Percentiles rank a stretch among this genome's conserved stretches.
Conservation (phyloP, 371 early-diverging fungal genomes). For the Phascolomyces articulosus region DNA sequence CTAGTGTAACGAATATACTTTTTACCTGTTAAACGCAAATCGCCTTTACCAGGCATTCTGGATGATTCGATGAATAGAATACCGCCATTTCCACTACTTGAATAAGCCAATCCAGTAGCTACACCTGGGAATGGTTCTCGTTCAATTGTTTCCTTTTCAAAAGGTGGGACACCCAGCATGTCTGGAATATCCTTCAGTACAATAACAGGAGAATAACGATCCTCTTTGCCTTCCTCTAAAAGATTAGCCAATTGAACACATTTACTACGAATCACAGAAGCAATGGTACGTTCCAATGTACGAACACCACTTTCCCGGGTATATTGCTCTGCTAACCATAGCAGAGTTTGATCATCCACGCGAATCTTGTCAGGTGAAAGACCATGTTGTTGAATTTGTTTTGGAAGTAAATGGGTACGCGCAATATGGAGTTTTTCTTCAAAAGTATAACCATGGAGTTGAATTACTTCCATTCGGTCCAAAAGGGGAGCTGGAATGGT, state of each 20-base stretch:
- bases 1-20: too few relatives aligned
- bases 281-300: conserved; percentile 76
- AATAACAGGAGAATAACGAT: conserved; percentile 32
- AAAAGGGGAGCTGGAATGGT: conserved; percentile 81
- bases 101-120: conserved; percentile 85
- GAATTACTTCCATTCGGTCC: conserved; percentile 89
- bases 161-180: conserved; percentile 63
- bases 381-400: conserved; percentile 75
- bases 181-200: conserved; percentile 47
- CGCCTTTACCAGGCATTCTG: conserved; percentile 75
- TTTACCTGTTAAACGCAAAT: conserved; percentile 72
- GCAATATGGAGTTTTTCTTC: conserved; percentile 77
- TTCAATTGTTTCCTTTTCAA: conserved; percentile 71
- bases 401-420: conserved; percentile 60
- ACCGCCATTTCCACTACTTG: conserved; percentile 76
- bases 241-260: conserved; percentile 69
- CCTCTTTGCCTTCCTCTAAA: conserved; percentile 20
- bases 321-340: conserved; percentile 72
- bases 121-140: conserved; percentile 74
- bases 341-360: conserved; percentile 59
- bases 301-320: conserved; percentile 91
- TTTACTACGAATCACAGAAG: conserved; percentile 72
- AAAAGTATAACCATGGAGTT: conserved; percentile 83
- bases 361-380: conserved; percentile 48
- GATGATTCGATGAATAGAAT: conserved; percentile 84